phyloP scores from a whole-genome alignment of 2,329 filamentous ascomycete species.

The Venturia nashicola region DNA sequence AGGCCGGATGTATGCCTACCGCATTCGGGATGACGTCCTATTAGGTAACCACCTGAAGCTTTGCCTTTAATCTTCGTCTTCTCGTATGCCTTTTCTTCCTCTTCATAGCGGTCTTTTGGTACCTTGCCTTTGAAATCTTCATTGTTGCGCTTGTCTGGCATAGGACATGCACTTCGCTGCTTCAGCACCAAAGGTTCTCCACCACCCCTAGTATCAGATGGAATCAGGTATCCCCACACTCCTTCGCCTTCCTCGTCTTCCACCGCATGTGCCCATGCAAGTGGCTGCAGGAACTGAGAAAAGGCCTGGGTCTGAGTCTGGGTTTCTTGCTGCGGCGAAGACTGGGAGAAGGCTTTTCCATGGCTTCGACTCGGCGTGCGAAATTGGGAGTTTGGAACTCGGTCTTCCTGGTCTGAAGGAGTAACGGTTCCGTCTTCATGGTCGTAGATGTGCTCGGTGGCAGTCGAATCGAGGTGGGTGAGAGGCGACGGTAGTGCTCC shows the following conservation, averaged over 20 bases:
- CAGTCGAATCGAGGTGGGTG: conserved; percentile 54
- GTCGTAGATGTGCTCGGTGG: conserved; percentile 34
- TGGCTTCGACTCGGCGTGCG: conserved; percentile 28
- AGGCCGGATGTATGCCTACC: conserved; percentile 41
- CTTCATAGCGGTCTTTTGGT: conserved; percentile 40
- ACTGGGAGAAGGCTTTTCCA: background rate
- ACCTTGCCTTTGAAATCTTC: conserved; percentile 32
- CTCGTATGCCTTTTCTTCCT: conserved; percentile 51
- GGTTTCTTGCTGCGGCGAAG: conserved; percentile 28
- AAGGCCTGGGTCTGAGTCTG: conserved; percentile 50
- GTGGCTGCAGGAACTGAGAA: conserved; percentile 66
- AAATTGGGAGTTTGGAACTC: conserved; percentile 30
- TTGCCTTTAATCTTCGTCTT: conserved; percentile 39
- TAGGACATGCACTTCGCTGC: conserved; percentile 58
- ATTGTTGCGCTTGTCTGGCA: conserved; percentile 30
- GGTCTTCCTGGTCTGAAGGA: conserved; percentile 50
- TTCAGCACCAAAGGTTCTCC: conserved; percentile 62
- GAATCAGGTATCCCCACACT: conserved; percentile 92
- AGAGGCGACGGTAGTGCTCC: conserved; percentile 60
- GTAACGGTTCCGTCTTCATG: conserved; percentile 61
- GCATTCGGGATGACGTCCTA: conserved; percentile 89
- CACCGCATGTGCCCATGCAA: conserved; percentile 65
- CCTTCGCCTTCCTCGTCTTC: conserved; percentile 74
- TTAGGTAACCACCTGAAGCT: conserved; percentile 72
- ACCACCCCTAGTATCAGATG: conserved; percentile 51